Evolutionary conservation across 257 asterid species (phyloP).

Genomic region (Thymus quinquecostatus): DNA sequence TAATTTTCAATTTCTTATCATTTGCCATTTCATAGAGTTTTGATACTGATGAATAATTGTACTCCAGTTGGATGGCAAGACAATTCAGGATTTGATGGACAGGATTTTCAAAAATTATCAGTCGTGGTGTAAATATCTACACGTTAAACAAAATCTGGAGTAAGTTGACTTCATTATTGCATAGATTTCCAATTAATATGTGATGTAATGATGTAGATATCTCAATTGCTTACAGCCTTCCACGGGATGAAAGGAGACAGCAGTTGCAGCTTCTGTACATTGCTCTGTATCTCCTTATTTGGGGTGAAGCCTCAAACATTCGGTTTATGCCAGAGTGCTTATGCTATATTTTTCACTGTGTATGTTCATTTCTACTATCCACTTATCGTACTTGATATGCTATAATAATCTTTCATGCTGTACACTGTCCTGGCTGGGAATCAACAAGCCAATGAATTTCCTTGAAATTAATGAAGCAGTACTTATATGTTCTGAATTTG

Average conservation of each 20-base stretch:
- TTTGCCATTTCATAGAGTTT: slow-evolving; percentile 15
- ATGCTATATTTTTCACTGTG: slow-evolving; percentile 92
- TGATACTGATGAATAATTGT: slow-evolving; percentile 8
- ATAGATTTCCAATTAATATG: slow-evolving; percentile 21
- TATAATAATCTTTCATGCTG: background rate
- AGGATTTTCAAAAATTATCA: slow-evolving; percentile 76
- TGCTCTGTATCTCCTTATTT: slow-evolving; percentile 93
- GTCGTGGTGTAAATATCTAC: slow-evolving; percentile 93
- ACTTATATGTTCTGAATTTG: background rate
- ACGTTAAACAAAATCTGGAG: slow-evolving; percentile 61
- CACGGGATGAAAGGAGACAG: slow-evolving; percentile 57
- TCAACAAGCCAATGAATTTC: background rate
- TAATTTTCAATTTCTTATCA: background rate
- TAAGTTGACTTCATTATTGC: slow-evolving; percentile 49
- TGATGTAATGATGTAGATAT: slow-evolving; percentile 17
- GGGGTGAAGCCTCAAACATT: slow-evolving; percentile 99
- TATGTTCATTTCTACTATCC: slow-evolving; percentile 48
- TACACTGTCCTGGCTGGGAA: background rate
- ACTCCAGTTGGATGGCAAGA: slow-evolving; percentile 68
- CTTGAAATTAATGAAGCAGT: background rate
- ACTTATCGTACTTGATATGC: slow-evolving; percentile 26
- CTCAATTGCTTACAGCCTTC: slow-evolving; percentile 53
- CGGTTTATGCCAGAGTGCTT: slow-evolving; percentile 99
- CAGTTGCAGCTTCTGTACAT: slow-evolving; percentile 92
- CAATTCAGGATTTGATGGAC: slow-evolving; percentile 67